Evolutionary conservation across 306 rosid genomes (phyloP), one percentile per base, ranked within the genome.

Genomic region (Morella rubra): DNA sequence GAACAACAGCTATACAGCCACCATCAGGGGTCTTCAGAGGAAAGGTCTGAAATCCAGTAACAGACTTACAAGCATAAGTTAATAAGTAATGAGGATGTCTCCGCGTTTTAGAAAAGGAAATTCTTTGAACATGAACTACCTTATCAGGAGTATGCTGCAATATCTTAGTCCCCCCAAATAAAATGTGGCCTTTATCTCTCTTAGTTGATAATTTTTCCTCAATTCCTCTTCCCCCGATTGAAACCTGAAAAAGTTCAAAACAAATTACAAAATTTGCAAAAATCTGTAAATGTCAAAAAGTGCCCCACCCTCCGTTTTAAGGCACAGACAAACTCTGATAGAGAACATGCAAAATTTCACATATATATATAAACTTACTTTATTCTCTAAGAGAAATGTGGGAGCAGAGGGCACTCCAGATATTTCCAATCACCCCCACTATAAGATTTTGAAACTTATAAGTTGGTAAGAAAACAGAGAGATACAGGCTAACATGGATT

Each of bases 161-260:
- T 79, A 96, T 91, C 87, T 96, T 96, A 13, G 99, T 96, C 68
- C 99, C 99, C 60, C 99, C 99, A 80, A 89, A 96, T 78, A 96
- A 92, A 73, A 92, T 89, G 74, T 96, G 99, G 73, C 75, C 81
- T 86, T 96, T 96, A 75, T 96, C 99, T 73, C 93, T 82, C 89
- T 81, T 96, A 62, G 90, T 83, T 5, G 98, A 92, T 80, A 96
- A 78, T 87, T 77, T 89, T 86, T 92, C 99, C 74, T 89, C 98
- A 59, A 55, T 16, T 77, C 91, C 93, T 83, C 90, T 87, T 59
- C 93, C 89, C 75, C 69, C 73, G 32, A 93, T 78, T 53, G 99
- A 91, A 83, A 92, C 87, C 99, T 96, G 81, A 81, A 83, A 32
- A 32, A 32, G 37, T 32, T 32, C 37, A 32, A 32, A 32, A 32